These are phyloP conservation scores for Pythium graminicola DNA, from an alignment of 352 stramenopile genomes.

Conservation along the genomic window DNA sequence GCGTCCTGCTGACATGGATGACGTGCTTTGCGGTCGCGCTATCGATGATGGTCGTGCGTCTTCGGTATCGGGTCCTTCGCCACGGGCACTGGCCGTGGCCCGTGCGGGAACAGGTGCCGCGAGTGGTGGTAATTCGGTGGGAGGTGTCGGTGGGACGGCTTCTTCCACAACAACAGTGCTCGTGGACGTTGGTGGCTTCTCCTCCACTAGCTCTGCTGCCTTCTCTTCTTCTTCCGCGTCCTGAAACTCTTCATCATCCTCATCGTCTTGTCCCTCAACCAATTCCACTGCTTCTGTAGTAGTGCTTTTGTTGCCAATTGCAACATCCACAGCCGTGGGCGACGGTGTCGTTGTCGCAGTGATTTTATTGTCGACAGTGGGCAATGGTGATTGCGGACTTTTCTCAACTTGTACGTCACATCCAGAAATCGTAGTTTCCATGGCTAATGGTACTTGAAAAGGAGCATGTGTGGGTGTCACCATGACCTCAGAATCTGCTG, in stretches of 20 bases:
- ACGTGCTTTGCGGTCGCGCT: slow-evolving; percentile 5
- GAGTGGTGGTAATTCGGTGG: slow-evolving; percentile 15
- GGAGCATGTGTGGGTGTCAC: slow-evolving; percentile 11
- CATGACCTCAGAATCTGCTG: slow-evolving; percentile 17
- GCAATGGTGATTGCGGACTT: no score
- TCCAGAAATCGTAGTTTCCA: slow-evolving; percentile 1
- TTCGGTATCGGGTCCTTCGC: slow-evolving; percentile 5
- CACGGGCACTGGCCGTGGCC: slow-evolving; percentile 8
- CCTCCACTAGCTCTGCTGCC: background rate
- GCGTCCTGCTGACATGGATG: slow-evolving; percentile 9
- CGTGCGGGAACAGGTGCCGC: slow-evolving; percentile 5
- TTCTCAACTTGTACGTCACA: slow-evolving; percentile 9
- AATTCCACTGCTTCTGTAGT: slow-evolving; percentile 7
- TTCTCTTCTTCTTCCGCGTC: background rate
- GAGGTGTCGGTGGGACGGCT: slow-evolving; percentile 12
- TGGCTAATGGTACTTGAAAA: background rate
- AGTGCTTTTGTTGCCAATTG: background rate
- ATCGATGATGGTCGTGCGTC: slow-evolving; percentile 1
- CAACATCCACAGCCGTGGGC: slow-evolving; percentile 6
- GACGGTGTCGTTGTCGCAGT: slow-evolving; percentile 2
- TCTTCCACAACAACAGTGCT: background rate
- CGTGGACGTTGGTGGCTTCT: background rate
- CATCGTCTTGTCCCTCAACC: background rate
- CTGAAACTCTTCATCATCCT: background rate
- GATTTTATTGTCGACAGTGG: no score